These are phyloP conservation scores for Sclerotinia spermophila DNA, from an alignment of 2,329 filamentous ascomycete species.

Conservation along the genomic window DNA sequence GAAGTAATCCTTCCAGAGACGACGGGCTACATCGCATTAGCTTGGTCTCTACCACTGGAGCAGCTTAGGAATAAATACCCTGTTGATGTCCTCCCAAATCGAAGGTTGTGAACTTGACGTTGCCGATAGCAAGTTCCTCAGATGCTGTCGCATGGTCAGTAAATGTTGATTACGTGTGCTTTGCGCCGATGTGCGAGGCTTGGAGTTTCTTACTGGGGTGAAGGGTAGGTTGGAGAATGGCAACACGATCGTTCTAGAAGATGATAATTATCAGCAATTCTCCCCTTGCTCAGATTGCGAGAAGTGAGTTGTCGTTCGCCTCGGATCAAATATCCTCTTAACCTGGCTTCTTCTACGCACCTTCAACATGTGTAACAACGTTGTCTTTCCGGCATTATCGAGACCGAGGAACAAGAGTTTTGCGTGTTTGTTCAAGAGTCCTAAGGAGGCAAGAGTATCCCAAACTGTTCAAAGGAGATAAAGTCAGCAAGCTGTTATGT, in stretches of 20 bases:
- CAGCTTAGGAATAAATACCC: slow-evolving; percentile 48
- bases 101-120: slow-evolving; percentile 92
- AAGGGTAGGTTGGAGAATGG: slow-evolving; percentile 83
- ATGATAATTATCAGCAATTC: slow-evolving; percentile 23
- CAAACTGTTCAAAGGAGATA: slow-evolving; percentile 57
- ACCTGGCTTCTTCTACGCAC: slow-evolving; percentile 45
- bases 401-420: slow-evolving; percentile 92
- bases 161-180: slow-evolving; percentile 26
- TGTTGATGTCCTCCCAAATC: slow-evolving; percentile 93
- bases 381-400: slow-evolving; percentile 94
- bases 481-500: slow-evolving; percentile 35
- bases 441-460: slow-evolving; percentile 82
- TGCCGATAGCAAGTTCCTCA: slow-evolving; percentile 88
- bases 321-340: background rate
- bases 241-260: slow-evolving; percentile 80
- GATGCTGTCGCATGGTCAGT: slow-evolving; percentile 55
- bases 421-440: slow-evolving; percentile 91
- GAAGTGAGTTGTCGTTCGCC: slow-evolving; percentile 13
- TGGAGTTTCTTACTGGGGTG: slow-evolving; percentile 66
- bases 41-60: slow-evolving; percentile 7
- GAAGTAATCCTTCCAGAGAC: slow-evolving; percentile 96
- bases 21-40: slow-evolving; percentile 59
- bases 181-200: background rate
- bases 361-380: slow-evolving; percentile 93
- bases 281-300: slow-evolving; percentile 7